These are phyloP conservation scores for Coemansia sp. DNA, from an alignment of 192 early-diverging fungal genomes.

Conservation along the genomic window DNA sequence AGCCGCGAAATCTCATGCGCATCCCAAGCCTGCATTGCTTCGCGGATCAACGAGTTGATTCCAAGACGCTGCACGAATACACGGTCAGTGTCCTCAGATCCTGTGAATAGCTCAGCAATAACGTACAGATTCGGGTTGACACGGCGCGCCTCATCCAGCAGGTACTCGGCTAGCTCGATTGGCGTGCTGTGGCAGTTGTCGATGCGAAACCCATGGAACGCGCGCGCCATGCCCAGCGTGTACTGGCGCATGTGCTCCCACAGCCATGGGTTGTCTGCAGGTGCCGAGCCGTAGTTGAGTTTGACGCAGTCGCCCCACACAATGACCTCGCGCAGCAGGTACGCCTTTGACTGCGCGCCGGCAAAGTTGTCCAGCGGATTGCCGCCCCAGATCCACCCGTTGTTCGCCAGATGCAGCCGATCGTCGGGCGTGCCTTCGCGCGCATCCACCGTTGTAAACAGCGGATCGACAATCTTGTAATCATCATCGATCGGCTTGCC, in stretches of 20 bases:
- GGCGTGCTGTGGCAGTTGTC: slow-evolving; percentile 99
- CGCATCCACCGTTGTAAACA: slow-evolving; percentile 89
- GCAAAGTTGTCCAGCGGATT: slow-evolving; percentile 95
- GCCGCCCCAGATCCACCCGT: slow-evolving; percentile 95
- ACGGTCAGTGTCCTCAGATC: slow-evolving; percentile 91
- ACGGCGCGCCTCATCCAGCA: slow-evolving; percentile 83
- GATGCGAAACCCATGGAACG: slow-evolving; percentile 96
- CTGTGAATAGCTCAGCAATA: slow-evolving; percentile 98
- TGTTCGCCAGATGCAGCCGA: slow-evolving; percentile 81
- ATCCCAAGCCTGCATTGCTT: slow-evolving; percentile 99
- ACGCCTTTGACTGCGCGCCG: slow-evolving; percentile 78
- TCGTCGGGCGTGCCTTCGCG: slow-evolving; percentile 66
- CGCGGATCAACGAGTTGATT: slow-evolving; percentile 95
- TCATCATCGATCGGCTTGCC: slow-evolving; percentile 71
- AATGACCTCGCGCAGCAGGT: slow-evolving; percentile 93
- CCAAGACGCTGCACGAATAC: slow-evolving; percentile 90
- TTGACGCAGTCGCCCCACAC: slow-evolving; percentile 99
- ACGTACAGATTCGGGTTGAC: slow-evolving; percentile 93
- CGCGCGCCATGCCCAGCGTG: slow-evolving; percentile 79
- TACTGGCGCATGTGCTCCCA: slow-evolving; percentile 93
- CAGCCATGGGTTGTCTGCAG: slow-evolving; percentile 90
- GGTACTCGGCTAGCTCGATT: slow-evolving; percentile 87
- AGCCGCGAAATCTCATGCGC: slow-evolving; percentile 83
- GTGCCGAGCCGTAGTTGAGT: slow-evolving; percentile 83
- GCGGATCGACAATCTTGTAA: slow-evolving; percentile 84